Evolutionary conservation across 495 filamentous ascomycete genomes (phyloP).

Genomic region (Xylaria telfairii): DNA sequence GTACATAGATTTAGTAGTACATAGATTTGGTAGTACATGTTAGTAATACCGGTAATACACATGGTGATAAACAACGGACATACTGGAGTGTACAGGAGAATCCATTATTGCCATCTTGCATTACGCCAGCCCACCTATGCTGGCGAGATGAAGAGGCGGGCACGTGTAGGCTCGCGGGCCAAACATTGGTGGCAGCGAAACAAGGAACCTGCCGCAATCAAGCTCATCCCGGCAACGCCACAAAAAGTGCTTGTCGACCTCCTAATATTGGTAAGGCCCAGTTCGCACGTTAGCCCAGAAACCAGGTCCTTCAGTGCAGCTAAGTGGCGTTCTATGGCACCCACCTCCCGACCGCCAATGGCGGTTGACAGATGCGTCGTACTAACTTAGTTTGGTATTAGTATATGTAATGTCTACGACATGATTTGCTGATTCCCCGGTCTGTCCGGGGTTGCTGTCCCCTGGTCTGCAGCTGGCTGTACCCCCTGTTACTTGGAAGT

Average conservation of each 20-base stretch:
- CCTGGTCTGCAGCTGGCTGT: not conserved
- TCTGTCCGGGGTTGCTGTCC: not conserved
- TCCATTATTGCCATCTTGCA: not conserved
- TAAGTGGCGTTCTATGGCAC: not conserved
- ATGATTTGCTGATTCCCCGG: slow-evolving; percentile 12
- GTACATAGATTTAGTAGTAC: not conserved
- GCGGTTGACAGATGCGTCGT: too few species aligned
- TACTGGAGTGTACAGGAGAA: too few species aligned
- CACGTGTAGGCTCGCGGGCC: slow-evolving; percentile 35
- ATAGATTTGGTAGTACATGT: too few species aligned
- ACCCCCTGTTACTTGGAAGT: not conserved
- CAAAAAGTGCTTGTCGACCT: slow-evolving; percentile 15
- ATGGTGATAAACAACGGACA: too few species aligned
- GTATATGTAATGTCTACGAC: not conserved
- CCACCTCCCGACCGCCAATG: not conserved
- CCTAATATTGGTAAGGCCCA: slow-evolving; percentile 4
- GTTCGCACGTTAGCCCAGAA: not conserved
- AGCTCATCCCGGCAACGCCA: slow-evolving; percentile 15
- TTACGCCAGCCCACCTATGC: too few species aligned
- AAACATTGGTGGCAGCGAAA: slow-evolving; percentile 28
- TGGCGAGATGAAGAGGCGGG: not conserved
- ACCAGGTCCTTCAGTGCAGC: not conserved
- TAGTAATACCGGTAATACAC: too few species aligned
- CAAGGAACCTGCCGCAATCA: not conserved
- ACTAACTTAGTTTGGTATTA: not conserved